Base-by-base conservation (phyloP, 1,284 basidiomycete species). In the Rhizopogon parksii region DNA sequence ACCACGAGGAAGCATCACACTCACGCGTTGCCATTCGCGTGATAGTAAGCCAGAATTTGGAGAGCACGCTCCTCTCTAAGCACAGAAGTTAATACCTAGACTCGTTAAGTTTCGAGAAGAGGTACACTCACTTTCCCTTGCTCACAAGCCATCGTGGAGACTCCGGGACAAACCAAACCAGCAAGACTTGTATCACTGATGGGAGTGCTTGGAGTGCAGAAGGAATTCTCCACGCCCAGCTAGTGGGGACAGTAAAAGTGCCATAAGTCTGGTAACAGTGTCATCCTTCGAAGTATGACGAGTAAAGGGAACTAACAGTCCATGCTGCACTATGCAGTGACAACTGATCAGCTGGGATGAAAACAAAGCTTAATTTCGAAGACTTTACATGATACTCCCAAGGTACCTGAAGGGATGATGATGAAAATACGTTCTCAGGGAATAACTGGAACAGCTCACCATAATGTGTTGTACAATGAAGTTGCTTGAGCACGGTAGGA, bases 191-290 rank as follows among this genome's bases (percentile, higher is more conserved):
- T 25, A 82, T 47, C 37, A 80, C 59, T 0, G 82, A 81, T 0
- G 81, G 79, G 2, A 82, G 60, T 27, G 73, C 80, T 63, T 86
- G 83, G 3, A 85, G 65, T 5, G 77, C 70, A 19, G 81, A 82
- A 0, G 83, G 83, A 37, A 84, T 75, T 30, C 80, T 65, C 80
- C 81, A 82, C 2, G 75, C 65, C 80, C 79, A 82, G 49, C 71
- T 75, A 39, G 58, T 71, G 0, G 63, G 64, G 48, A 82, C 72
- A 48, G 74, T 66, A 71, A 81, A 80, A 1, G 78, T 79, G 17
- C 80, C 80, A 59, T 73, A 82, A 0, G 79, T 80, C 76, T 70
- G 24, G 5, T 25, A 4, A 4, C 17, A 30, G 19, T 25, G 38
- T 30, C 12, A 32, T 17, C n/a, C 15, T 30, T 12, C 4, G 8